Evolutionary conservation across 2,329 filamentous ascomycete species (phyloP).

Genomic region (Alternaria triticina): DNA sequence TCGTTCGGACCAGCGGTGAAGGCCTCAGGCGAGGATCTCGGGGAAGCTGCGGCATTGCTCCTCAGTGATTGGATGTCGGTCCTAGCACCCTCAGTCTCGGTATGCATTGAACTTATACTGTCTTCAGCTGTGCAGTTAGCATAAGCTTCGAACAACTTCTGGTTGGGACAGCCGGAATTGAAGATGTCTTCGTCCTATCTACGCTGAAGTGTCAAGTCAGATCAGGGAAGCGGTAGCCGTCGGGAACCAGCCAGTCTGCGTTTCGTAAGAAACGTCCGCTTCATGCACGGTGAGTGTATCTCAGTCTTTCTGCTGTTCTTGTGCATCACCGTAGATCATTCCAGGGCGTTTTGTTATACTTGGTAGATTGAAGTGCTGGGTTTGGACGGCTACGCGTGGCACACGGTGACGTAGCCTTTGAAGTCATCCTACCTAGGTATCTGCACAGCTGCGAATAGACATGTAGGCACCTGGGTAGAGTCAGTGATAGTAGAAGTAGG

Average conservation of each 20-base stretch:
- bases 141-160: background rate
- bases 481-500: background rate
- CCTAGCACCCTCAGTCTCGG: background rate
- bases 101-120: background rate
- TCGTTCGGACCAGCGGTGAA: conserved; percentile 3
- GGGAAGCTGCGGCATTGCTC: conserved; percentile 34
- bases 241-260: background rate
- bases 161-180: background rate
- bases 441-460: background rate
- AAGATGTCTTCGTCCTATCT: background rate
- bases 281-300: background rate
- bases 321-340: background rate
- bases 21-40: conserved; percentile 17
- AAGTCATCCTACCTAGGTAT: background rate
- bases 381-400: background rate
- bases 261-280: background rate
- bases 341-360: background rate
- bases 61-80: conserved; percentile 25
- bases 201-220: background rate
- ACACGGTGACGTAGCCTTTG: background rate
- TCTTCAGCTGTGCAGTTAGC: background rate
- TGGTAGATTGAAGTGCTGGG: background rate
- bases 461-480: background rate
- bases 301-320: background rate
- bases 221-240: background rate